Percentiles rank a stretch among this genome's conserved stretches.
Conservation (phyloP, 108 stramenopile genomes). For the Chaetoceros muelleri region DNA sequence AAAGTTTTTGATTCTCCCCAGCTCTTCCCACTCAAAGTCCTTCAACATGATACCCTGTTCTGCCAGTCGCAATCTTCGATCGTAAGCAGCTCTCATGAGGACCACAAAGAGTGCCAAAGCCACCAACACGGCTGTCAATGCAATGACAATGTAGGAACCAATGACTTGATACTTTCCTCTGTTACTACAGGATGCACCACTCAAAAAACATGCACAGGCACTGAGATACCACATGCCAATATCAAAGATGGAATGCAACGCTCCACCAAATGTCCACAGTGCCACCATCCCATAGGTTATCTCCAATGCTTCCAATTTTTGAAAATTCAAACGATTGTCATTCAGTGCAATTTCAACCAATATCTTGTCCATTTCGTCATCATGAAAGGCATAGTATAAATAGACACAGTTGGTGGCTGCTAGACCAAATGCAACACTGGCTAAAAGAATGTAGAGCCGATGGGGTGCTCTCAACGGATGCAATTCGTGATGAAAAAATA, state of each 20-base stretch:
- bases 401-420: conserved; percentile 63
- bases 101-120: conserved; percentile 44
- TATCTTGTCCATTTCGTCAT: conserved; percentile 13
- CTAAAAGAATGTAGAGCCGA: neutral
- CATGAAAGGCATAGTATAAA: conserved; percentile 27
- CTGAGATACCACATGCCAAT: conserved; percentile 61
- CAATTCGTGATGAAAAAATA: neutral
- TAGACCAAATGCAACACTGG: conserved; percentile 41
- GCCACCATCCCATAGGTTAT: conserved; percentile 45
- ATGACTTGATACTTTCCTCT: conserved; percentile 18
- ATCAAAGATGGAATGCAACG: conserved; percentile 53
- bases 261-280: conserved; percentile 68
- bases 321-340: conserved; percentile 13
- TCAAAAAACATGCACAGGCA: conserved; percentile 62
- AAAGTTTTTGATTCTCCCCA: conserved; percentile 28
- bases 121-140: conserved; percentile 17
- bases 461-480: neutral
- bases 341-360: conserved; percentile 17
- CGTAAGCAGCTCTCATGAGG: conserved; percentile 36
- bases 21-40: conserved; percentile 7
- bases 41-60: conserved; percentile 6
- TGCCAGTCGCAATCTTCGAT: conserved; percentile 2
- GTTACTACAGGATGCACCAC: conserved; percentile 22
- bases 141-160: conserved; percentile 29
- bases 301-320: conserved; percentile 13